Conservation (phyloP, 371 early-diverging fungal species). For the Mucor circinelloides region DNA sequence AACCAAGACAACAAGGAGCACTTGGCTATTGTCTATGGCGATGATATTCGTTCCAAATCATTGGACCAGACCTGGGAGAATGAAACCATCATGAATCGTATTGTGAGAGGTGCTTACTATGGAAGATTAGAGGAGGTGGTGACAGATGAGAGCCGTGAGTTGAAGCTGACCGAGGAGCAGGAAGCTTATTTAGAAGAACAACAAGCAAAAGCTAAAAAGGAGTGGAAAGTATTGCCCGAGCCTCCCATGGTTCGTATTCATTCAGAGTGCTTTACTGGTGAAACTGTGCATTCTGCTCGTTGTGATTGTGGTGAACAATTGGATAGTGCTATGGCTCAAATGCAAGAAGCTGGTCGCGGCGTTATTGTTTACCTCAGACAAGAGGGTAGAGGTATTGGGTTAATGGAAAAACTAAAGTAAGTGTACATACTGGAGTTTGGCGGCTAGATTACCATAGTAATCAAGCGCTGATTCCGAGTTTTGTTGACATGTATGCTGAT, state of each 20-base stretch:
- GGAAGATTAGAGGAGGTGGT: constrained; percentile 61
- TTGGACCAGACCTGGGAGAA: constrained; percentile 67
- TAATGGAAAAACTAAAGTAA: constrained; percentile 89
- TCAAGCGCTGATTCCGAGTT: not conserved
- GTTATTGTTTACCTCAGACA: constrained; percentile 94
- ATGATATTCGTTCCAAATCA: constrained; percentile 69
- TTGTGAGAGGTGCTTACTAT: constrained; percentile 78
- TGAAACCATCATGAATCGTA: constrained; percentile 80
- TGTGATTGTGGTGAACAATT: constrained; percentile 98
- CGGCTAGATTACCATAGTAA: not conserved
- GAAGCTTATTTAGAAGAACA: constrained; percentile 42
- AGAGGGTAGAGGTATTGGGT: constrained; percentile 95
- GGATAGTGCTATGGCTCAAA: constrained; percentile 89
- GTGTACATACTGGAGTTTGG: constrained; percentile 6
- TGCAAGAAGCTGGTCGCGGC: constrained; percentile 81
- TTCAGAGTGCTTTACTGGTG: constrained; percentile 97
- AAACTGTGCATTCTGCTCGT: constrained; percentile 87
- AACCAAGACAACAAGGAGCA: constrained; percentile 88
- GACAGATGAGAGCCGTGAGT: constrained; percentile 37
- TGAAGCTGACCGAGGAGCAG: constrained; percentile 42
- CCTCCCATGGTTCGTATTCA: constrained; percentile 90
- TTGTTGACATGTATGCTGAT: not conserved
- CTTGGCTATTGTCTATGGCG: constrained; percentile 91
- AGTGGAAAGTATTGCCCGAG: constrained; percentile 28
- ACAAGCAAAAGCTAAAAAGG: constrained; percentile 35